Evolutionary conservation across 192 early-diverging fungal species (phyloP), one percentile per base, ranked within the genome.

Genomic region (Linnemannia zychae): DNA sequence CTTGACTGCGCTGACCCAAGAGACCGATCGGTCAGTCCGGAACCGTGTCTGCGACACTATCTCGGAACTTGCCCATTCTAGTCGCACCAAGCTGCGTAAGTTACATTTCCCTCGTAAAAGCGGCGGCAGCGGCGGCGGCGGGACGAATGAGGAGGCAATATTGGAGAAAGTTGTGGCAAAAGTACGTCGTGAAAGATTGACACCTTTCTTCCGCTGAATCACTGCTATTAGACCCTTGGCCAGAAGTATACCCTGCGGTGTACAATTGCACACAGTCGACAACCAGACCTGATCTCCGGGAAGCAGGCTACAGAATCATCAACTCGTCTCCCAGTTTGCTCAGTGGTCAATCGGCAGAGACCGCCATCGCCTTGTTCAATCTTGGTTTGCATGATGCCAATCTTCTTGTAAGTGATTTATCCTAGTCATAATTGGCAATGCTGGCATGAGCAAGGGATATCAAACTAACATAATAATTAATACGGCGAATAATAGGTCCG

Each of bases 21-120:
- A 99, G 82, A 86, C 86, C 13, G 92, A 92, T 52, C 79, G 87
- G 69, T 87, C 88, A 3, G 93, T 95, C 24, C 93, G 97, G 34
- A 94, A 97, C 82, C 99, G 98, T 90, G 89, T 98, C 49, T 96
- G 94, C 79, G 98, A 99, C 88, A 95, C 97, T 13, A 94, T 98
- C 76, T 88, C 98, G 7, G 97, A 99, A 77, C 89, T 99, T 31
- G 92, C 94, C 73, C 92, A 63, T 63, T 63, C 57, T 31, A 63
- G 24, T 12, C 57, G 57, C 57, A 63, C 57, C 57, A 63, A 63
- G 57, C 57, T 28, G 15, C 28, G 57, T 63, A 63, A 63, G 57
- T 31, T 22, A 1, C 15, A 31, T 60, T 63, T 28, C 17, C n/a
- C 11, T 57, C n/a, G n/a, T n/a, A n/a, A n/a, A n/a, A n/a, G n/a